Conservation (phyloP, 176 grass and related monocot genomes). For the Cenchrus purpureus region DNA sequence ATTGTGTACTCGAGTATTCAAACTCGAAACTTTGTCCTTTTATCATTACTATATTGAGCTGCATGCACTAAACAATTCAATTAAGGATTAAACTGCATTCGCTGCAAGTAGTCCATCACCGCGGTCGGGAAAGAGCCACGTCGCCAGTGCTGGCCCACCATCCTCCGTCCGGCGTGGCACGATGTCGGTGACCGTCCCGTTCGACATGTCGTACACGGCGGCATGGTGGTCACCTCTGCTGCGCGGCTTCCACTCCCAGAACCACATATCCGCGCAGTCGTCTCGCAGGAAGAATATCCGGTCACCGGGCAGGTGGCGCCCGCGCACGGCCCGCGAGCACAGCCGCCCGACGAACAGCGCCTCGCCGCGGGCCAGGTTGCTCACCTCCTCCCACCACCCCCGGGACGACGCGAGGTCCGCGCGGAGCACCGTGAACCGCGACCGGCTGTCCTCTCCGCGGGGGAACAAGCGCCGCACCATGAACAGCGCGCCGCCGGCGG, state of each 20-base stretch:
- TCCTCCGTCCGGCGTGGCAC: background rate
- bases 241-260: background rate
- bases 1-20: no score
- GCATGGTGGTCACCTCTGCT: background rate
- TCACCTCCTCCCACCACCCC: background rate
- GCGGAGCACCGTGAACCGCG: background rate
- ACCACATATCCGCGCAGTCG: background rate
- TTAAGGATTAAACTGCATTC: no score
- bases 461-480: background rate
- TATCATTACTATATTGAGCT: no score
- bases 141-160: background rate
- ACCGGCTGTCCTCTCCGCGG: background rate
- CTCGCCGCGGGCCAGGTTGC: background rate
- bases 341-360: conserved; percentile 1
- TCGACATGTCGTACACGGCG: background rate
- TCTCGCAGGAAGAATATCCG: background rate
- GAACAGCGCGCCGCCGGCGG: background rate
- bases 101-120: no score
- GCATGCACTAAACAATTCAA: no score
- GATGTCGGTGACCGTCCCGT: background rate
- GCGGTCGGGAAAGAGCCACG: background rate
- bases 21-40: no score
- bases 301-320: background rate
- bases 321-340: conserved; percentile 13
- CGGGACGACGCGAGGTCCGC: background rate